Percentiles rank a stretch among this genome's conserved stretches.
Conservation (phyloP, 371 early-diverging fungal genomes). For the Mucor indicus region DNA sequence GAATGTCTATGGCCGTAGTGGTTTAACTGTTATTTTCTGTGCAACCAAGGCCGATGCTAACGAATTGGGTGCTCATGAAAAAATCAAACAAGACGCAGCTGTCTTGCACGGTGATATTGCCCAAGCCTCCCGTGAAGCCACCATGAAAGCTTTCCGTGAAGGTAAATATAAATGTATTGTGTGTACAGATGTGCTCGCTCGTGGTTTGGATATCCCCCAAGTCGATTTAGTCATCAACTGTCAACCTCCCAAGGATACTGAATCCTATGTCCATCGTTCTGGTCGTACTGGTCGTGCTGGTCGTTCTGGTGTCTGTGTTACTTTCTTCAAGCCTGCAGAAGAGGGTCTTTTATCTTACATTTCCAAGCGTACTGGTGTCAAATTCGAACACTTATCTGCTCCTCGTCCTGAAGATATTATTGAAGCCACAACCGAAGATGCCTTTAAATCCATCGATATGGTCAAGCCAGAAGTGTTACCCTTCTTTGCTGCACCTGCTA, state of each 20-base stretch:
- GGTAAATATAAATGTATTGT: slow-evolving; percentile 84
- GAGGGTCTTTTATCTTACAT: slow-evolving; percentile 75
- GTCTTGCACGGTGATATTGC: slow-evolving; percentile 95
- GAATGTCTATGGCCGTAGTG: slow-evolving; percentile 75
- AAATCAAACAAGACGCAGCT: slow-evolving; percentile 76
- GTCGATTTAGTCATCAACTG: slow-evolving; percentile 97
- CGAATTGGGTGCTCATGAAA: slow-evolving; percentile 78
- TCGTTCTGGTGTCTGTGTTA: slow-evolving; percentile 86
- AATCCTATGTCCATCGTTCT: slow-evolving; percentile 95
- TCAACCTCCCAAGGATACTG: slow-evolving; percentile 92
- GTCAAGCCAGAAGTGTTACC: slow-evolving; percentile 73
- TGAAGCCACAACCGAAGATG: slow-evolving; percentile 71
- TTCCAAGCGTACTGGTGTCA: slow-evolving; percentile 73
- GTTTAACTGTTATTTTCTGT: slow-evolving; percentile 89
- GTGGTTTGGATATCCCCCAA: slow-evolving; percentile 98
- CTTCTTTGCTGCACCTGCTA: slow-evolving; percentile 73
- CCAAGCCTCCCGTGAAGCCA: slow-evolving; percentile 84
- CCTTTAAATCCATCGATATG: slow-evolving; percentile 63
- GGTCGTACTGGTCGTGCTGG: slow-evolving; percentile 99
- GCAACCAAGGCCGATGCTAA: slow-evolving; percentile 92
- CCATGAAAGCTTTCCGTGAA: slow-evolving; percentile 86
- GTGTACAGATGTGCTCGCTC: slow-evolving; percentile 93
- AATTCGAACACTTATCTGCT: slow-evolving; percentile 76
- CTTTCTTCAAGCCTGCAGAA: slow-evolving; percentile 86
- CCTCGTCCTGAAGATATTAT: slow-evolving; percentile 90